Evolutionary conservation across 441 rosid species (phyloP), one percentile per base, ranked within the genome.

Genomic region (Populus hybrid): DNA sequence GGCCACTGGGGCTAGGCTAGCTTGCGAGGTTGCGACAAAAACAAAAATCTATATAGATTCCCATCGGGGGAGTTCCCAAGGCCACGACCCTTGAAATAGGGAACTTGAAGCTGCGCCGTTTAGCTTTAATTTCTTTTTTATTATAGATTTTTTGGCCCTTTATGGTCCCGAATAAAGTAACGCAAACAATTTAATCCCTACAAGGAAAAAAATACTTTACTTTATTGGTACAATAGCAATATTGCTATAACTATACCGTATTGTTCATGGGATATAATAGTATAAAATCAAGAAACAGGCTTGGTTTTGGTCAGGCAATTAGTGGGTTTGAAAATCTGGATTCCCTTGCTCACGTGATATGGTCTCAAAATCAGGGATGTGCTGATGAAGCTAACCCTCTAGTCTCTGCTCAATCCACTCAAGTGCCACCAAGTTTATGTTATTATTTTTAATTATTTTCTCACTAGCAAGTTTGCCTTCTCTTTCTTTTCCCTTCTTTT

Each of bases 341-440:
- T 87, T 83, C 88, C 82, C 76, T 33, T 79, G 45, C 87, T 87
- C 94, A 88, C 93, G 97, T 93, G 94, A 85, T 83, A 75, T 61
- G 81, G 83, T 94, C 94, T 90, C 87, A 90, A 93, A 91, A 91
- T 88, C 88, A 81, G 96, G 96, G 90, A 88, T 83, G 85, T 87
- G 89, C 81, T 83, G 74, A 45, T 75, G 75, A 79, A 42, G 64
- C 68, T 75, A 75, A 77, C 78, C 80, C 74, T 77, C 23, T 28
- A 26, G 0, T 29, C 28, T 29, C 72, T 5, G 3, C 61, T 53
- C 26, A 33, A 50, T 77, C 86, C 85, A 86, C 84, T 79, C 72
- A 69, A 36, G 23, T 80, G 83, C 61, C 75, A 61, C 79, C 45
- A 68, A 56, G 69, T 73, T 71, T 80, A 66, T 26, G 4, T 72